These are phyloP conservation scores for Diddensiella santjacobensis DNA, from an alignment of 805 yeast genomes.

Conservation along the genomic window DNA sequence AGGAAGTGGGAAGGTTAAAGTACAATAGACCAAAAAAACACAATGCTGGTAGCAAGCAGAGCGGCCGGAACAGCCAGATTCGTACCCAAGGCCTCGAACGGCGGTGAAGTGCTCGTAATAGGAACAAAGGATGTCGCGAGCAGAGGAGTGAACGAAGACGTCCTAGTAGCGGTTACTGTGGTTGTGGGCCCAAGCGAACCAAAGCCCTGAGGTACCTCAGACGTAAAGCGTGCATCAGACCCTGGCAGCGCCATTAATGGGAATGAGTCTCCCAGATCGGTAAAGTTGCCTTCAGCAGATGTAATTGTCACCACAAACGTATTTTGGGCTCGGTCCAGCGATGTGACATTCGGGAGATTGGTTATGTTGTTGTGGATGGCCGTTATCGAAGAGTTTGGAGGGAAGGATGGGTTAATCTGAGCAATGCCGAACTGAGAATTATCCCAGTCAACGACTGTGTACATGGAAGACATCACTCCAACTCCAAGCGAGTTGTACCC, in stretches of 20 bases:
- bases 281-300: constrained; percentile 1
- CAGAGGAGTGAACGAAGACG: not conserved
- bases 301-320: not conserved
- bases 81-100: not conserved
- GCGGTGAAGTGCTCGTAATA: not conserved
- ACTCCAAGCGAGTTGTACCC: constrained; percentile 25
- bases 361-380: constrained; percentile 6
- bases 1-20: not conserved
- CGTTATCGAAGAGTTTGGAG: not conserved
- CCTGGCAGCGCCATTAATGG: constrained; percentile 17
- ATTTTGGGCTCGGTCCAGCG: not conserved
- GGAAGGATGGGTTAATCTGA: constrained; percentile 5
- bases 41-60: too few species aligned
- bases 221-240: not conserved
- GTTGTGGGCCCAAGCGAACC: not conserved
- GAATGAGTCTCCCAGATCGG: constrained; percentile 10
- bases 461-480: constrained; percentile 19
- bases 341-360: constrained; percentile 6
- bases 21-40: too few species aligned
- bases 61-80: too few species aligned
- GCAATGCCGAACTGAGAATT: constrained; percentile 22
- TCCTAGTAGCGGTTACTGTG: not conserved
- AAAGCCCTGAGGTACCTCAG: not conserved
- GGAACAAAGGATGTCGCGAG: not conserved
- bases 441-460: constrained; percentile 23